Evolutionary conservation across 2,329 filamentous ascomycete species (phyloP), one percentile per base, ranked within the genome.

Genomic region (Emydomyces testavorans): DNA sequence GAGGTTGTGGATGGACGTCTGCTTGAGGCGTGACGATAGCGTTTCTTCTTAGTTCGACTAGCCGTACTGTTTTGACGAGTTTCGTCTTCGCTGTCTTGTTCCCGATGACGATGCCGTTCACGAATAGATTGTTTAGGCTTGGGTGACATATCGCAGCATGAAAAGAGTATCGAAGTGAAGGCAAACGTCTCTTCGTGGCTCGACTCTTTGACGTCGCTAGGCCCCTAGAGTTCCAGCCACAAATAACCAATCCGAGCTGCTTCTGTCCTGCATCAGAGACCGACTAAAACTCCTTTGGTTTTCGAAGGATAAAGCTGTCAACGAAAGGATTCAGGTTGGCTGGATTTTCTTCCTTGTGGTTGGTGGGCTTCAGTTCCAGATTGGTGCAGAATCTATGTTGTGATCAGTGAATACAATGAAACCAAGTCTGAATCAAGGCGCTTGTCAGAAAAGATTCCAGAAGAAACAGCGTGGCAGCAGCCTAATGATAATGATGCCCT

Each of bases 71-170:
- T 41, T 44, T 40, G 15, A 39, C 26, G 35, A 11, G 42, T 36
- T 35, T 46, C 44, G 35, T 46, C 26, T 3, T 52, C 42, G 38
- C 51, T 56, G 56, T 57, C 58, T 53, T 60, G 59, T 49, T 60
- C 58, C 55, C 56, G 45, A 45, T 28, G 52, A 45, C 31, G 46
- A 28, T 58, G 56, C 54, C 61, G 61, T 52, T 62, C 60, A 55
- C 56, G 56, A 53, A 63, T 62, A 58, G 60, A 58, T 55, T 60
- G 58, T 61, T 61, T 64, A 46, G 64, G 53, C 46, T 62, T 64
- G 46, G 64, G 60, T 55, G 63, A 62, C 64, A 66, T 66, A 20
- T 24, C 18, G 45, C 11, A 21, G n/a, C 21, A 6, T 26, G 24
- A 21, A 7, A 18, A 35, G 31, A 21, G 11, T 28, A 44, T 20